phyloP scores from a whole-genome alignment of 2,329 filamentous ascomycete genomes.

The Exutisphaerella laricina region DNA sequence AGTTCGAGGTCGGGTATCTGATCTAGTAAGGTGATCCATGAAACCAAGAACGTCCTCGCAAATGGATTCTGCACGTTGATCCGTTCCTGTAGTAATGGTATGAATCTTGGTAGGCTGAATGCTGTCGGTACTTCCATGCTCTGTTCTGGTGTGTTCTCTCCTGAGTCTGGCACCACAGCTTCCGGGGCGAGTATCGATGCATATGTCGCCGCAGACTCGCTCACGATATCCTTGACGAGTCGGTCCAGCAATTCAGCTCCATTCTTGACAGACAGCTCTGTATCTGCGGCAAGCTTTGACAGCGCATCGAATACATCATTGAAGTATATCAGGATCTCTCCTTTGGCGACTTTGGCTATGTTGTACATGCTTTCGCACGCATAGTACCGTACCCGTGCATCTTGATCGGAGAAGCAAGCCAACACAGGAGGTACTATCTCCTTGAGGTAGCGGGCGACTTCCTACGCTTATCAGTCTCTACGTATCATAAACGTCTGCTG shows the following conservation, averaged over 20 bases:
- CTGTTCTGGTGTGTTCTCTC: slow-evolving; percentile 31
- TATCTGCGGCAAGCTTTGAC: slow-evolving; percentile 93
- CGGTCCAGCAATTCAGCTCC: slow-evolving; percentile 92
- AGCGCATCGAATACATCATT: slow-evolving; percentile 97
- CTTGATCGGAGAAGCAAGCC: slow-evolving; percentile 96
- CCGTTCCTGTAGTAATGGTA: slow-evolving; percentile 86
- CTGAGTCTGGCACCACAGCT: slow-evolving; percentile 43
- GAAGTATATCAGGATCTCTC: slow-evolving; percentile 94
- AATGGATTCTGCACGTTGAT: slow-evolving; percentile 94
- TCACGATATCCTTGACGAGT: slow-evolving; percentile 91
- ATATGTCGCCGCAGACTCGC: slow-evolving; percentile 90
- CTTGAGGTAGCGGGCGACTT: slow-evolving; percentile 84
- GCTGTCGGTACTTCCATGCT: slow-evolving; percentile 64
- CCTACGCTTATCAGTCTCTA: slow-evolving; percentile 48
- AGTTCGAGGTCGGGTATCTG: slow-evolving; percentile 96
- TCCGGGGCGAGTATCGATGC: slow-evolving; percentile 69
- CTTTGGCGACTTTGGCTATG: slow-evolving; percentile 98
- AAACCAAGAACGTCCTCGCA: slow-evolving; percentile 88
- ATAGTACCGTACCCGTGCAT: slow-evolving; percentile 95
- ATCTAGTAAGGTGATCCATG: slow-evolving; percentile 91
- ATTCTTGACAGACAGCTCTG: slow-evolving; percentile 95
- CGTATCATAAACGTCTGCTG: neutral
- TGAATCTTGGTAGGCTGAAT: slow-evolving; percentile 85
- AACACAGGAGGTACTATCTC: slow-evolving; percentile 94
- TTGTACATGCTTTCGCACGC: slow-evolving; percentile 99